phyloP scores from a whole-genome alignment of 2,329 filamentous ascomycete species.

The Tolypocladium amazonense region DNA sequence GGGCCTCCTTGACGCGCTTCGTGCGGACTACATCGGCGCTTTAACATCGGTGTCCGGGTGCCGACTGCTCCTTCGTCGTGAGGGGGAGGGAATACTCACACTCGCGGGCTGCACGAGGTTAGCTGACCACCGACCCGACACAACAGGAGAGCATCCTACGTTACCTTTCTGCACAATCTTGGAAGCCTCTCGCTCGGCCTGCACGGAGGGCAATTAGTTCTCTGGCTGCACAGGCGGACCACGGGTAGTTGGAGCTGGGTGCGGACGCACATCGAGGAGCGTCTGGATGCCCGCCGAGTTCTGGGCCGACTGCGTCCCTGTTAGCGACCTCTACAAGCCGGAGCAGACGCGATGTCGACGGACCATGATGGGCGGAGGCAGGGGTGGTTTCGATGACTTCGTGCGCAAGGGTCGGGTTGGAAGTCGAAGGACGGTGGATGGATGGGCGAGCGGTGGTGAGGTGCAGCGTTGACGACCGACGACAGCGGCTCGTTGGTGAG shows the following conservation, averaged over 20 bases:
- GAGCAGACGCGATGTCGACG: background rate
- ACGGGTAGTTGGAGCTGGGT: background rate
- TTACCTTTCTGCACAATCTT: conserved; percentile 97
- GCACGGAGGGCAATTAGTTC: conserved; percentile 1
- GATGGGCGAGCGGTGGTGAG: background rate
- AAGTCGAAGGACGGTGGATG: background rate
- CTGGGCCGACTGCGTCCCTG: conserved; percentile 67
- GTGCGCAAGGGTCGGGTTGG: background rate
- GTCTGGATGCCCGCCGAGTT: conserved; percentile 98
- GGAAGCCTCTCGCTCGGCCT: conserved; percentile 97
- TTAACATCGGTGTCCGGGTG: conserved; percentile 1
- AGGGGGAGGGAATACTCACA: conserved; percentile 45
- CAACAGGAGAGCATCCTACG: conserved; percentile 1
- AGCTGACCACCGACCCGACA: background rate
- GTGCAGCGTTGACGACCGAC: background rate
- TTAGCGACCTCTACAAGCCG: background rate
- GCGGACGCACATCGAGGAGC: conserved; percentile 74
- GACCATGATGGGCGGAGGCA: conserved; percentile 4
- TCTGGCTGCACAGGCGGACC: background rate
- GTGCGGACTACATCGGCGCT: conserved; percentile 48
- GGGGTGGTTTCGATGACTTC: background rate
- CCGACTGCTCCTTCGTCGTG: background rate
- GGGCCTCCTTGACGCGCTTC: conserved; percentile 93
- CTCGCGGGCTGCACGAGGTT: conserved; percentile 58
- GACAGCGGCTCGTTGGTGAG: background rate